These are phyloP conservation scores for Sclerospora graminicola DNA, from an alignment of 352 stramenopile genomes.

Conservation along the genomic window DNA sequence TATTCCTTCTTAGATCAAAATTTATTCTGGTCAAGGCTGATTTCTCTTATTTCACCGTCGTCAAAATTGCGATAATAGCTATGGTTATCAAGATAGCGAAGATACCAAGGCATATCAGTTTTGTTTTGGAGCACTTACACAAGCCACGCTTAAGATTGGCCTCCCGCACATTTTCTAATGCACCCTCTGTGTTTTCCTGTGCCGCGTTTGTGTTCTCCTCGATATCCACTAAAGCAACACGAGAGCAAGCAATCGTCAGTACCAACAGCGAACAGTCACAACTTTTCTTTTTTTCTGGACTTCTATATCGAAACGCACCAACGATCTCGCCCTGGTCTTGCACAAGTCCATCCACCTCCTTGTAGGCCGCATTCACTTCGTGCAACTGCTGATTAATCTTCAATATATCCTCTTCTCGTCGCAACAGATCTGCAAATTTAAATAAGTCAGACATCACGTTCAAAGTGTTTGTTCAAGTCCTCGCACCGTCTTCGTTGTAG, in stretches of 20 bases:
- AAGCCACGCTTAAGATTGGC: conserved; percentile 38
- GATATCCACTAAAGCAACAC: conserved; percentile 37
- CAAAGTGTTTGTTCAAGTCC: background rate
- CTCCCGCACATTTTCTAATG: conserved; percentile 42
- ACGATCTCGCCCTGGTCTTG: conserved; percentile 58
- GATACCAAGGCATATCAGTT: conserved; percentile 45
- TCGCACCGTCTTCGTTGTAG: conserved; percentile 54
- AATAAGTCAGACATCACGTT: conserved; percentile 1
- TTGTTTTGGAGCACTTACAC: conserved; percentile 49
- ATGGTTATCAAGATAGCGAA: conserved; percentile 38
- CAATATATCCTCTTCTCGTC: conserved; percentile 57
- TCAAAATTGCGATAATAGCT: conserved; percentile 36
- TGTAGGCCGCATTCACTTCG: conserved; percentile 56
- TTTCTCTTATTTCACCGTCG: conserved; percentile 23
- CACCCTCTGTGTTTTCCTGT: conserved; percentile 36
- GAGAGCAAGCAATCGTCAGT: conserved; percentile 1
- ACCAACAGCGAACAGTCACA: background rate
- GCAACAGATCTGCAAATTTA: conserved; percentile 28
- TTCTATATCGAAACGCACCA: conserved; percentile 19
- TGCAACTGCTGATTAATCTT: conserved; percentile 66
- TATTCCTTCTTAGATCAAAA: background rate
- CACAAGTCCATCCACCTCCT: conserved; percentile 52
- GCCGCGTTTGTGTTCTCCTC: conserved; percentile 41
- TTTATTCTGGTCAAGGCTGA: too few species aligned
- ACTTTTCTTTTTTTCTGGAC: background rate